Base-by-base conservation (phyloP, 345 rosid species). In the Eucalyptus leucophloia region DNA sequence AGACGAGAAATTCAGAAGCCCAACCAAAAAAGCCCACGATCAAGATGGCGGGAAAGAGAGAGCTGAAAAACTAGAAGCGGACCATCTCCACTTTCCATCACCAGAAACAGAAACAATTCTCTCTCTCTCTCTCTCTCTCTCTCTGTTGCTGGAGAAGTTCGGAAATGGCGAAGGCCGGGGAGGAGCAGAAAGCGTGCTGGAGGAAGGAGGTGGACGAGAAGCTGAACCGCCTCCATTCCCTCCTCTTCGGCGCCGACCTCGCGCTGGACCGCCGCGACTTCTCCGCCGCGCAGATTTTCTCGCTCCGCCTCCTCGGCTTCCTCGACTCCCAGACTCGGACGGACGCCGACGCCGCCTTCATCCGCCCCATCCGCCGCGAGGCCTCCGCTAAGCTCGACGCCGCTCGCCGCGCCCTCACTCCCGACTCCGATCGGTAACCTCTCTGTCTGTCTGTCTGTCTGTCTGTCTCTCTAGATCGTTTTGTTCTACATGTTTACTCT, bases 241-340 rank as follows among this genome's bases (percentile, higher is more conserved):
- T 96, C 56, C 94, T 92, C 51, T 97, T 96, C 91, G 99, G 99
- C 30, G 95, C 94, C 90, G 99, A 97, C 86, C 89, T 91, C 47
- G 96, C 95, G 82, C 93, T 95, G 45, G 96, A 95, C 92, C 95
- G 93, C 90, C 91, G 94, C 86, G 97, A 97, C 89, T 97, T 93
- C 93, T 88, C 96, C 24, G 87, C 99, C 14, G 98, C 98, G 32
- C 94, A 93, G 45, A 87, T 96, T 88, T 95, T 98, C 88, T 94
- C 95, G 47, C 99, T 97, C 89, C 96, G 96, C 7, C 99, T 98
- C 88, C 90, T 97, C 87, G 99, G 99, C 90, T 97, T 98, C 92
- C 96, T 98, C 87, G 98, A 96, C 91, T 98, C 99, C 44, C 95
- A 91, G 85, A 92, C 96, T 86, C 92, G 89, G 47, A 92, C 95